Base-by-base conservation (phyloP, 768 basidiomycete species). In the Trametes cubensis region DNA sequence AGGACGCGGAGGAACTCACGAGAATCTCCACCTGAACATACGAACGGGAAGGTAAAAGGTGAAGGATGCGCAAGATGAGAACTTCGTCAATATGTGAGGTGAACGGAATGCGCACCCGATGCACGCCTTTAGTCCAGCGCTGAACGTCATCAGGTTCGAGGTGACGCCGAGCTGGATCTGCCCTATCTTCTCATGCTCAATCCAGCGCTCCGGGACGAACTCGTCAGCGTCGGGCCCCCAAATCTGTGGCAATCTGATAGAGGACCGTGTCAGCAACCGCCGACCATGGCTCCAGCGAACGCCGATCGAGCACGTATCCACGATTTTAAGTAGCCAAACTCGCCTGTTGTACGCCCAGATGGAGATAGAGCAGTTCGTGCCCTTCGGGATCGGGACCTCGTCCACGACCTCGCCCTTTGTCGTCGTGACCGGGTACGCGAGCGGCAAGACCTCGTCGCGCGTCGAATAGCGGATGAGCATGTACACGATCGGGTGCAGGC, bases 261-360 rank as follows among this genome's bases (percentile, higher is more conserved):
- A 11, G 11, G 2, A 11, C 6, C 34, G 34, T 10, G 34, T 34
- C 28, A 28, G 28, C 23, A 18, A 51, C 10, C 3, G n/a, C n/a
- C n/a, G n/a, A n/a, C n/a, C n/a, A n/a, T n/a, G n/a, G n/a, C n/a
- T n/a, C n/a, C n/a, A n/a, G n/a, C n/a, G n/a, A n/a, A n/a, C n/a
- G n/a, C n/a, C n/a, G n/a, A n/a, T n/a, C n/a, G n/a, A n/a, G 4
- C 6, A n/a, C 21, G n/a, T 6, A 4, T 4, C 5, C n/a, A n/a
- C 28, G 46, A 66, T 18, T n/a, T n/a, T n/a, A n/a, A n/a, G 7
- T 2, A n/a, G 28, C 18, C 17, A 34, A 56, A 69, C 70, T 34
- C 18, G 75, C 77, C 75, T 65, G 56, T 75, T 72, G 61, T 78
- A 77, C 2, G 67, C 69, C 54, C 69, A 69, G 54, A 73, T 63